phyloP scores from a whole-genome alignment of 768 basidiomycete species.

The Naganishia friedmannii region DNA sequence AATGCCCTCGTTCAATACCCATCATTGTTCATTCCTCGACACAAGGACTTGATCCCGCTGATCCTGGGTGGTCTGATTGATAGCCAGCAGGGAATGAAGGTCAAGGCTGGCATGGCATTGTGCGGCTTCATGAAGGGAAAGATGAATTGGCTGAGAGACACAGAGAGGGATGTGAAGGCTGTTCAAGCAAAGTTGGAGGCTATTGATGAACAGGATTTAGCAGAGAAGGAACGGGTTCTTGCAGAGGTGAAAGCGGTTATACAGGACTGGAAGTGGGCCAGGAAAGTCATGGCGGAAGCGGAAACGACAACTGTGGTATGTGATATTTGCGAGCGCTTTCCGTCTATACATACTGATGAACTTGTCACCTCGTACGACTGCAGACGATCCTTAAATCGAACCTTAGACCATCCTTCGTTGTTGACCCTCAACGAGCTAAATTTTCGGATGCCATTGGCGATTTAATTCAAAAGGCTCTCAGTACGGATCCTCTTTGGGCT shows the following conservation, averaged over 20 bases:
- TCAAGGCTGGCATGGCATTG: slow-evolving; percentile 37
- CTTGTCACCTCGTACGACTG: background rate
- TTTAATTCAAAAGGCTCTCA: slow-evolving; percentile 37
- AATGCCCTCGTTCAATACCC: slow-evolving; percentile 44
- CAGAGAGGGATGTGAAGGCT: slow-evolving; percentile 32
- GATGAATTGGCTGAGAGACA: slow-evolving; percentile 32
- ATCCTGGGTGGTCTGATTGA: slow-evolving; percentile 36
- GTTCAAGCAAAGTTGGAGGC: background rate
- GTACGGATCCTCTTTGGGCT: slow-evolving; percentile 44
- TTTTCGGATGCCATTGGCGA: slow-evolving; percentile 22
- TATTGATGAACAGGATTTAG: background rate
- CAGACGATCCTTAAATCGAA: slow-evolving; percentile 11
- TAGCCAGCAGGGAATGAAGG: slow-evolving; percentile 31
- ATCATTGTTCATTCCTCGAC: slow-evolving; percentile 40
- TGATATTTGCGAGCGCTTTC: background rate
- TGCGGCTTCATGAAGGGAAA: slow-evolving; percentile 40
- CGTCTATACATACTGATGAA: background rate
- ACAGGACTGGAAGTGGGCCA: slow-evolving; percentile 16
- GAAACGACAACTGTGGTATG: slow-evolving; percentile 11
- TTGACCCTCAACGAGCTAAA: slow-evolving; percentile 2
- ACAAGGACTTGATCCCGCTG: slow-evolving; percentile 39
- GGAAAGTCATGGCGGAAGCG: slow-evolving; percentile 9
- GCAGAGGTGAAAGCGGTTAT: background rate
- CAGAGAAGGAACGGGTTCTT: background rate
- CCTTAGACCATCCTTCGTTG: background rate